phyloP scores from a whole-genome alignment of 352 stramenopile genomes.

The Albugo candida region DNA sequence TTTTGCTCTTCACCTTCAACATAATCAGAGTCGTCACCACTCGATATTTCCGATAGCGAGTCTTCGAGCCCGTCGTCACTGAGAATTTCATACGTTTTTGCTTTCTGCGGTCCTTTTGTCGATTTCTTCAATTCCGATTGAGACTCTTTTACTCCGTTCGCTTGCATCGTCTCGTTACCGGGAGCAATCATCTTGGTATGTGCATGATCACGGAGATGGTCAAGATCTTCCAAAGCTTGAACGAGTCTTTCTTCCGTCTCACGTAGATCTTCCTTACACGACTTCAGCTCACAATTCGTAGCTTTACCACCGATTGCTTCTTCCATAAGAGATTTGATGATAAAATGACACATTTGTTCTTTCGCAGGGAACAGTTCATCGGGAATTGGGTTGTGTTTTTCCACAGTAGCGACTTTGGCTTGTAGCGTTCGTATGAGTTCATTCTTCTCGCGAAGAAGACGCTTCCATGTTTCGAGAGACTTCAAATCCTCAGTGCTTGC shows the following conservation, averaged over 20 bases:
- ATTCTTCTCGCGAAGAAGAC: conserved; percentile 25
- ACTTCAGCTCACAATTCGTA: conserved; percentile 6
- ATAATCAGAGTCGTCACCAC: conserved; percentile 17
- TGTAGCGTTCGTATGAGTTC: conserved; percentile 35
- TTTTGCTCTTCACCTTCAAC: conserved; percentile 25
- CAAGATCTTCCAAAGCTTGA: conserved; percentile 5
- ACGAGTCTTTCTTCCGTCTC: conserved; percentile 11
- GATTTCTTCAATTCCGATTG: not conserved
- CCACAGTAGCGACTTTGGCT: conserved; percentile 30
- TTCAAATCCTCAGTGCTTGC: conserved; percentile 1
- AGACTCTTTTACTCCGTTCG: not conserved
- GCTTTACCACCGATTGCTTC: conserved; percentile 12
- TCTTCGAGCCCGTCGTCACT: not conserved
- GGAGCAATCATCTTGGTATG: too few relatives aligned
- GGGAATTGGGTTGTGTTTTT: conserved; percentile 24
- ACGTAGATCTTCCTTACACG: not conserved
- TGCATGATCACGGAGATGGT: not conserved
- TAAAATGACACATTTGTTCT: conserved; percentile 14
- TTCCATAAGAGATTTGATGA: conserved; percentile 9
- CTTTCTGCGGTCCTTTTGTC: conserved; percentile 8
- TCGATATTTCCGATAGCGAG: conserved; percentile 13
- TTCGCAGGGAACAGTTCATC: conserved; percentile 14
- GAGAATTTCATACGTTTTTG: conserved; percentile 5
- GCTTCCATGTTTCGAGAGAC: conserved; percentile 10
- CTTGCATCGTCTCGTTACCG: not conserved